phyloP scores from a whole-genome alignment of 2,329 filamentous ascomycete species.

The Fusarium lateritium region DNA sequence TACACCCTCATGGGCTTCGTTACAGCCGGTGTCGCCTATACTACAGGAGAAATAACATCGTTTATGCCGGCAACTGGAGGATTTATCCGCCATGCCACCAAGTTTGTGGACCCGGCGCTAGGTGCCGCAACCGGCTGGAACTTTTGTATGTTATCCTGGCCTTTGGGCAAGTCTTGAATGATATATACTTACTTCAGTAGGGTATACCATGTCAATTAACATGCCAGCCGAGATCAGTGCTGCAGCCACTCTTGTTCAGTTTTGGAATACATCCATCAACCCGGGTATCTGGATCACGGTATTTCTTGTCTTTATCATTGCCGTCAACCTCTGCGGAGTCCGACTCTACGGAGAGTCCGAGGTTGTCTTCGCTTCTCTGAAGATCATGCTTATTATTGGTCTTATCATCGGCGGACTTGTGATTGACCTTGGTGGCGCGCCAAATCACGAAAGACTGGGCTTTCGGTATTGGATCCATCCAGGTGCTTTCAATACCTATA shows the following conservation, averaged over 20 bases:
- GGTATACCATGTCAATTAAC: slow-evolving; percentile 6
- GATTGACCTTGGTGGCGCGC: slow-evolving; percentile 2
- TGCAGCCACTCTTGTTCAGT: background rate
- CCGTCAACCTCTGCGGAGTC: background rate
- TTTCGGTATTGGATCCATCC: slow-evolving; percentile 7
- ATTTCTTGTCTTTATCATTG: background rate
- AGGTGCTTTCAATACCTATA: background rate
- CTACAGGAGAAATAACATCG: background rate
- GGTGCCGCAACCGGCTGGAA: background rate
- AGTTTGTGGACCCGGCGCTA: background rate
- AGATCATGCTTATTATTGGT: background rate
- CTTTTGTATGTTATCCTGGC: background rate
- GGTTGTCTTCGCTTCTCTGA: background rate
- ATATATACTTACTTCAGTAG: background rate
- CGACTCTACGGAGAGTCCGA: slow-evolving; percentile 1
- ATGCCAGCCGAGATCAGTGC: slow-evolving; percentile 7
- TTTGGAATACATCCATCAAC: slow-evolving; percentile 4
- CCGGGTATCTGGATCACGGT: slow-evolving; percentile 1
- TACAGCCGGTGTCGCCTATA: background rate
- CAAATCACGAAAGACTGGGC: background rate
- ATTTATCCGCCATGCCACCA: slow-evolving; percentile 2
- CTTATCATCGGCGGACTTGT: background rate
- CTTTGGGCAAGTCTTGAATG: too few relatives aligned
- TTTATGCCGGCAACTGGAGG: background rate
- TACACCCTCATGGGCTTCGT: background rate